Conservation (phyloP, 192 early-diverging fungal genomes). For the Mortierella hygrophila region DNA sequence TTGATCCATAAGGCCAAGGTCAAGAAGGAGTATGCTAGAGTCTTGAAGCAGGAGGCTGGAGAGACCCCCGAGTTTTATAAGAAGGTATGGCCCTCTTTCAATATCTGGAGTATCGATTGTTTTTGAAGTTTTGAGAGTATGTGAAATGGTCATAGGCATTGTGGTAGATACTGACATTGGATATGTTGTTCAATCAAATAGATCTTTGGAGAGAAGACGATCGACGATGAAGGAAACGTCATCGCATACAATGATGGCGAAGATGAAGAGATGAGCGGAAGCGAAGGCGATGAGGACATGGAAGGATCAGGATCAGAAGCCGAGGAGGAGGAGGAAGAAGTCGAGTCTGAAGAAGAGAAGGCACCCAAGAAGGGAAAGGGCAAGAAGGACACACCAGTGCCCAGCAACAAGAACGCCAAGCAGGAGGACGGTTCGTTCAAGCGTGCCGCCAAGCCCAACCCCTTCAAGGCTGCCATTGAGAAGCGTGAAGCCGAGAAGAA, state of each 20-base stretch:
- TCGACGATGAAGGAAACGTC: constrained; percentile 53
- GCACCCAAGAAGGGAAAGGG: constrained; percentile 35
- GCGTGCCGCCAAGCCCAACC: constrained; percentile 49
- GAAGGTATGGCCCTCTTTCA: constrained; percentile 25
- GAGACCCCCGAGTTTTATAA: constrained; percentile 54
- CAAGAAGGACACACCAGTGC: constrained; percentile 13
- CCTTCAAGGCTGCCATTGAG: constrained; percentile 53
- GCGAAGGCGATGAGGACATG: constrained; percentile 26
- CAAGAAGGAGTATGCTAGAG: constrained; percentile 54
- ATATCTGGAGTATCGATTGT: not conserved
- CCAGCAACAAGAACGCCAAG: constrained; percentile 31
- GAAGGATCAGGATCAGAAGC: constrained; percentile 27
- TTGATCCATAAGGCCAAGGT: constrained; percentile 56
- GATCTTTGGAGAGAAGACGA: constrained; percentile 54
- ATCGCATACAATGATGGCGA: constrained; percentile 32
- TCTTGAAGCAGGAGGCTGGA: constrained; percentile 43
- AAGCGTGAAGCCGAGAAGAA: constrained; percentile 56
- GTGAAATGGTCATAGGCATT: not conserved
- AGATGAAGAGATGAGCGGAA: constrained; percentile 27
- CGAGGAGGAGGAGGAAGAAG: constrained; percentile 20
- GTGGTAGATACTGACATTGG: not conserved
- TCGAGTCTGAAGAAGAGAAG: constrained; percentile 17
- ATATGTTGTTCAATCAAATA: not conserved
- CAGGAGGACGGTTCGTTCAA: constrained; percentile 49
- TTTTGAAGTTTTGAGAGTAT: not conserved